A percentile compares a stretch with the other conserved stretches of the same genome.
Conservation (phyloP, 2,329 filamentous ascomycete genomes). For the Fusarium sp. region DNA sequence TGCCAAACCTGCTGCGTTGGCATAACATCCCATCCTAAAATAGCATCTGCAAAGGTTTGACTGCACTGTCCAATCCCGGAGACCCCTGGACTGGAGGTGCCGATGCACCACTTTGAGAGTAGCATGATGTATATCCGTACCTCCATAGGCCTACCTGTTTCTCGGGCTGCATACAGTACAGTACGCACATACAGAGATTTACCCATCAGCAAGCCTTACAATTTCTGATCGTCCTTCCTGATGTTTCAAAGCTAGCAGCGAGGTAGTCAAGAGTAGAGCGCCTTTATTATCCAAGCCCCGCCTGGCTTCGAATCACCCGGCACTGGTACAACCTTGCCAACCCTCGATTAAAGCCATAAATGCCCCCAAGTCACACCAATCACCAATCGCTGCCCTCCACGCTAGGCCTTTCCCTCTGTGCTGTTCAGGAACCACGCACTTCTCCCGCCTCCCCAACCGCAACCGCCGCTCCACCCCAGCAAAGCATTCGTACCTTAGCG, state of each 20-base stretch:
- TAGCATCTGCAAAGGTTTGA: conserved; percentile 38
- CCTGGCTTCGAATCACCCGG: neutral
- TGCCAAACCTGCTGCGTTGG: conserved; percentile 35
- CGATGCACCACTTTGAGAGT: conserved; percentile 26
- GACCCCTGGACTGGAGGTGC: conserved; percentile 27
- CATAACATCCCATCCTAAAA: conserved; percentile 39
- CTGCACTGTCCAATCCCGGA: conserved; percentile 39
- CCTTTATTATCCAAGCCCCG: neutral
- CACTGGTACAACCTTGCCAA: conserved; percentile 2
- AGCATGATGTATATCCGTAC: neutral
- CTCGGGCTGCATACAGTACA: neutral
- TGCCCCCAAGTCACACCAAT: conserved; percentile 46
- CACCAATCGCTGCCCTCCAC: conserved; percentile 51
- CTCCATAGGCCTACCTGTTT: neutral
- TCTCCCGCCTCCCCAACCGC: conserved; percentile 34
- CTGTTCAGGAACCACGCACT: conserved; percentile 39
- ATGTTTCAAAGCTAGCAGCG: neutral
- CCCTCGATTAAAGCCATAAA: conserved; percentile 23
- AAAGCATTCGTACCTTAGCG: conserved; percentile 42
- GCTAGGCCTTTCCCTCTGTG: conserved; percentile 40
- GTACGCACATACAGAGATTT: conserved; percentile 5
- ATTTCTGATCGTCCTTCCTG: neutral
- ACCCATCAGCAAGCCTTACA: conserved; percentile 8
- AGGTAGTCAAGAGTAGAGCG: neutral
- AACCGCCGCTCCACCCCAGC: conserved; percentile 41